Base-by-base conservation (phyloP, 2,329 filamentous ascomycete species). In the Trichophyton benhamiae region DNA sequence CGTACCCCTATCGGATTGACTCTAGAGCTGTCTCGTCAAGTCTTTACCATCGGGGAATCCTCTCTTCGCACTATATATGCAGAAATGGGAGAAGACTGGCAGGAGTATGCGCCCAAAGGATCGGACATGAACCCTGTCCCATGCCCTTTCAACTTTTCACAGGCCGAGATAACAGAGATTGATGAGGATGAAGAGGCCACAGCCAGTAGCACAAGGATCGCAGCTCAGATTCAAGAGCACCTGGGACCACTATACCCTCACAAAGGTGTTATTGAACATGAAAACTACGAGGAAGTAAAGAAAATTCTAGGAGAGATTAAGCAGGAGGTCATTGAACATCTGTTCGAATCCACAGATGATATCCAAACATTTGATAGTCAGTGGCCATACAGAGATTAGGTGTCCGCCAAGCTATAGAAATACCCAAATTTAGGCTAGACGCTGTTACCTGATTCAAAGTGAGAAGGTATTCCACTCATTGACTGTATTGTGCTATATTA, bases 11-110 rank as follows among this genome's bases (percentile, higher is more conserved):
- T 67, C 0, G 70, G 66, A 25, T 65, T 69, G 13, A 52, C 71
- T 48, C 68, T 70, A 27, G 69, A 69, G 59, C 67, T 71, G 63
- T 66, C 65, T 8, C 67, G 67, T 44, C 66, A 65, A 2, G 69
- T 71, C 63, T 72, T 71, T 15, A 44, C 41, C 13, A 44, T 44
- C n/a, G 41, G 41, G 6, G 65, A 70, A 63, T 69, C 70, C 59
- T 66, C 68, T 49, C 68, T 71, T 63, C 65, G 66, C 44, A 68
- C 70, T 27, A 70, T 70, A 52, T 41, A 9, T 15, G 9, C 38
- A 41, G 11, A 63, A 27, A 20, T 58, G 11, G 13, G 25, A 36
- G 52, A 63, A 42, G 61, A 58, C 13, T 61, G 60, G 60, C 38
- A 41, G 1, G 38, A 41, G 15, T 41, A 41, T 15, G 38, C 11